These are phyloP conservation scores for Harrya chromipes DNA, from an alignment of 768 basidiomycete species.

Conservation along the genomic window DNA sequence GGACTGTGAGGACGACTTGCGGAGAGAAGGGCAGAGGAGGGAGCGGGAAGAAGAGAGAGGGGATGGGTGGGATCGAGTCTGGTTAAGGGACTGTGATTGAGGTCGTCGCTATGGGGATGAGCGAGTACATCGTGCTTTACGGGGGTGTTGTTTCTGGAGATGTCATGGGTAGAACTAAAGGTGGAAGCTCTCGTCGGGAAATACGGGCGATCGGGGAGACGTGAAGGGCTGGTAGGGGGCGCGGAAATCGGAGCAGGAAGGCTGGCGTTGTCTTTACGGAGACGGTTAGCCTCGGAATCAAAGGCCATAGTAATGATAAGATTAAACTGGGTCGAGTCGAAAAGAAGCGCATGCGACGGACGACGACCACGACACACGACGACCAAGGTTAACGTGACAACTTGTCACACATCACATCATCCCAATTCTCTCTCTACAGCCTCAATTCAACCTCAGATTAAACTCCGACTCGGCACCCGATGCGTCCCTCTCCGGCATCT, in stretches of 20 bases:
- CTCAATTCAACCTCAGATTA: background rate
- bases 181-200: slow-evolving; percentile 67
- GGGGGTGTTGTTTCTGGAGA: slow-evolving; percentile 46
- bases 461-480: slow-evolving; percentile 17
- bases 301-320: slow-evolving; percentile 20
- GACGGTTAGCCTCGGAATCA: slow-evolving; percentile 29
- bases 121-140: slow-evolving; percentile 33
- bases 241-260: slow-evolving; percentile 32
- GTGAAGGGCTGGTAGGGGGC: slow-evolving; percentile 35
- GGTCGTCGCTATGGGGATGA: slow-evolving; percentile 66
- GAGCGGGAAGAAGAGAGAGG: slow-evolving; percentile 37
- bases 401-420: slow-evolving; percentile 17
- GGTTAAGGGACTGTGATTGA: slow-evolving; percentile 46
- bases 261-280: slow-evolving; percentile 24
- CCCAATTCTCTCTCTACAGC: slow-evolving; percentile 5
- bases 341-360: background rate
- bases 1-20: slow-evolving; percentile 52
- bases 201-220: slow-evolving; percentile 49
- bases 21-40: slow-evolving; percentile 46
- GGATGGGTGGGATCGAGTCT: slow-evolving; percentile 14
- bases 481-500: slow-evolving; percentile 13
- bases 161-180: slow-evolving; percentile 49
- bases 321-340: background rate
- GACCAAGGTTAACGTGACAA: slow-evolving; percentile 20
- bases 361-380: slow-evolving; percentile 19